These are phyloP conservation scores for Bryoerythrophyllum caledonicum DNA, from an alignment of 225 moss, liverwort and hornwort genomes.

Conservation along the genomic window DNA sequence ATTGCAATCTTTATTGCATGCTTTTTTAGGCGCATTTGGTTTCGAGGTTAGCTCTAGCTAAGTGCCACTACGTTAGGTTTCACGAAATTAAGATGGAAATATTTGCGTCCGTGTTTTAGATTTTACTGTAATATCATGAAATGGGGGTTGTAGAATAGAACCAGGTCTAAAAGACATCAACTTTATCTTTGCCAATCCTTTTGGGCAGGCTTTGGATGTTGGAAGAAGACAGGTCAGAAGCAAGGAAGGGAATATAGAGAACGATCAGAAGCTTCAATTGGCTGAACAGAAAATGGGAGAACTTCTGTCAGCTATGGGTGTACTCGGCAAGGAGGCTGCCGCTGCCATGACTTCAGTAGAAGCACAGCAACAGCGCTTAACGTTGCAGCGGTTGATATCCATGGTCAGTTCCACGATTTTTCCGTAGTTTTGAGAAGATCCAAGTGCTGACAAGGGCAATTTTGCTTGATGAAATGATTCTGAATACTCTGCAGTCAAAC, in stretches of 20 bases:
- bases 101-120: background rate
- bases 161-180: conserved; percentile 1
- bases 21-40: background rate
- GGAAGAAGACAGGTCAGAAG: conserved; percentile 81
- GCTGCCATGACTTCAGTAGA: conserved; percentile 97
- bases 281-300: conserved; percentile 96
- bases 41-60: background rate
- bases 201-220: conserved; percentile 81
- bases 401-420: conserved; percentile 54
- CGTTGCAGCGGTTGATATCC: conserved; percentile 83
- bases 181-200: conserved; percentile 18
- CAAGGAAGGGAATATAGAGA: conserved; percentile 80
- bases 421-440: background rate
- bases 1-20: conserved; percentile 1
- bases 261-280: conserved; percentile 78
- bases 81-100: background rate
- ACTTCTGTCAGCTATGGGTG: conserved; percentile 87
- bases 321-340: conserved; percentile 94
- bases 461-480: background rate
- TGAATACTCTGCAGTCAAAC: background rate
- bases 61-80: background rate
- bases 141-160: background rate
- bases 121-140: background rate
- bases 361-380: conserved; percentile 92
- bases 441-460: background rate